phyloP scores from a whole-genome alignment of 2,329 filamentous ascomycete genomes.

The Aspergillus uvarum region DNA sequence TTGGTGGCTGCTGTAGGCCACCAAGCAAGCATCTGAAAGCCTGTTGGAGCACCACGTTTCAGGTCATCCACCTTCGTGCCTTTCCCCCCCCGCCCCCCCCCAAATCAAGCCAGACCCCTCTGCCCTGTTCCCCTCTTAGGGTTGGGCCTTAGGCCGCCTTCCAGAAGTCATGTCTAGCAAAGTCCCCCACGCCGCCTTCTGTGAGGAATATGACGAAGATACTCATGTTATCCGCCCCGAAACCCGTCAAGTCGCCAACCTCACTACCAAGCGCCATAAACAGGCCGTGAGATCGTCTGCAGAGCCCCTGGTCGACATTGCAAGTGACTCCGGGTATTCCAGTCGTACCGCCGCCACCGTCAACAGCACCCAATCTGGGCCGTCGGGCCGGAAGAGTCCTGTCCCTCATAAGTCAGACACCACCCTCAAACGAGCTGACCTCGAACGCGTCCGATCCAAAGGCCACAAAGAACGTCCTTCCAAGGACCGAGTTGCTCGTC shows the following conservation, averaged over 20 bases:
- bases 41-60: constrained; percentile 30
- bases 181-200: constrained; percentile 44
- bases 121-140: constrained; percentile 4
- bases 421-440: constrained; percentile 30
- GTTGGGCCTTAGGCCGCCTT: constrained; percentile 18
- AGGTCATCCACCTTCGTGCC: constrained; percentile 27
- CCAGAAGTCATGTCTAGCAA: constrained; percentile 41
- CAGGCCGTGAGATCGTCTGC: constrained; percentile 38
- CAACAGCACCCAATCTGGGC: constrained; percentile 53
- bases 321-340: constrained; percentile 63
- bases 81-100: constrained; percentile 21
- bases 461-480: constrained; percentile 31
- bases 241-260: constrained; percentile 52
- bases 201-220: constrained; percentile 52
- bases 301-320: constrained; percentile 46
- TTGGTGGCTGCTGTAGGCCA: constrained; percentile 24
- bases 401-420: constrained; percentile 40
- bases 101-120: constrained; percentile 23
- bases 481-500: constrained; percentile 29
- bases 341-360: constrained; percentile 57
- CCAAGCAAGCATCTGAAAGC: constrained; percentile 19
- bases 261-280: constrained; percentile 51
- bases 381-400: constrained; percentile 43
- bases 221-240: constrained; percentile 44
- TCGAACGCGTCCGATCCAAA: constrained; percentile 29